Evolutionary conservation across 148 eudicot genomes (phyloP).

Genomic region (Persicaria tinctoria): DNA sequence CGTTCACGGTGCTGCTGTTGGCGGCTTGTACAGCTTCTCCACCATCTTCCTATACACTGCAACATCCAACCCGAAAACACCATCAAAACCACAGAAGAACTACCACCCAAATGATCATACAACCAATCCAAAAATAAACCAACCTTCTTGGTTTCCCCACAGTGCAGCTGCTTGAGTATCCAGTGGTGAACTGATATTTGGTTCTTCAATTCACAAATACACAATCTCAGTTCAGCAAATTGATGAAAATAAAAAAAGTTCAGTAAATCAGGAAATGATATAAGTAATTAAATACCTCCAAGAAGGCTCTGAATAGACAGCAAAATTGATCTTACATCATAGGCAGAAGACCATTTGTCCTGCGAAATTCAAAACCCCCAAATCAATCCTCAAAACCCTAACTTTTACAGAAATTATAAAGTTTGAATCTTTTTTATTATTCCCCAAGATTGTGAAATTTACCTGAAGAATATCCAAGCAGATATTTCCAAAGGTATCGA

Average conservation of each 20-base stretch:
- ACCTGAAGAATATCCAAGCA: conserved; percentile 98
- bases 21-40: conserved; percentile 76
- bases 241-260: neutral
- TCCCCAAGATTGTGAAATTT: neutral
- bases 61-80: conserved; percentile 1
- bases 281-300: conserved; percentile 52
- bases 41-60: conserved; percentile 95
- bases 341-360: conserved; percentile 99
- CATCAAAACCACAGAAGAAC: neutral
- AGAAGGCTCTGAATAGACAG: conserved; percentile 88
- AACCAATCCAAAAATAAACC: neutral
- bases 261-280: neutral
- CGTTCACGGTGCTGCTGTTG: conserved; percentile 15
- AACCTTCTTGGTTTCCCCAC: conserved; percentile 88
- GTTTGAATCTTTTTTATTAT: neutral
- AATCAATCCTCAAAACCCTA: no score
- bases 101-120: neutral
- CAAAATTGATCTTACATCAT: conserved; percentile 84
- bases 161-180: conserved; percentile 91
- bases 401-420: neutral
- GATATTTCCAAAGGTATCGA: conserved; percentile 74
- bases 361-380: conserved; percentile 15
- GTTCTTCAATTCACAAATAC: conserved; percentile 28
- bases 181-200: conserved; percentile 86
- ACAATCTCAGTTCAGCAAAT: neutral